Percentiles rank a stretch among this genome's conserved stretches.
These are phyloP conservation scores for Lachnellula occidentalis DNA, from an alignment of 2,329 filamentous ascomycete species.

Conservation along the genomic window DNA sequence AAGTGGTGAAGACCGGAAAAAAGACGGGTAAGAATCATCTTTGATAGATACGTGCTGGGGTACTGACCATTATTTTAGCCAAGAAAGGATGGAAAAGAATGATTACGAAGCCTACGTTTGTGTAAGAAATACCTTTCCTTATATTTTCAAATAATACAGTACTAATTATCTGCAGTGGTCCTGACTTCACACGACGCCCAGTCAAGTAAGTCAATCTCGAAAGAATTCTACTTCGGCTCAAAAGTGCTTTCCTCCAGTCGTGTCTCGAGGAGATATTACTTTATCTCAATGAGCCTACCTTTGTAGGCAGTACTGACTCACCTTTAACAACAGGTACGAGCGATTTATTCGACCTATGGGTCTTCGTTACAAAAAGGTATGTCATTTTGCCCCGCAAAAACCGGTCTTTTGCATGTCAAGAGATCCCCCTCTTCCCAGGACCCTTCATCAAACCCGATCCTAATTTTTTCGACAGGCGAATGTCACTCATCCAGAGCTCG, in stretches of 20 bases:
- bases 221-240: too few species aligned
- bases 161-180: constrained; percentile 6
- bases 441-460: neutral
- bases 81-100: constrained; percentile 56
- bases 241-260: too few species aligned
- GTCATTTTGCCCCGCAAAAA: constrained; percentile 39
- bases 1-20: constrained; percentile 92
- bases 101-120: constrained; percentile 75
- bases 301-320: too few species aligned
- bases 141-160: neutral
- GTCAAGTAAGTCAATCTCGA: constrained; percentile 45
- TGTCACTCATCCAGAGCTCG: constrained; percentile 62
- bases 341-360: constrained; percentile 72
- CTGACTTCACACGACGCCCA: constrained; percentile 80
- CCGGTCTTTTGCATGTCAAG: neutral
- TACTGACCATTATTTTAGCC: neutral
- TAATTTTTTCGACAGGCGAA: neutral
- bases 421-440: too few species aligned
- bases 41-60: neutral
- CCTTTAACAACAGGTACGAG: constrained; percentile 44
- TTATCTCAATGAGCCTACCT: too few species aligned
- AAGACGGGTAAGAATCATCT: constrained; percentile 65
- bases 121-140: constrained; percentile 59
- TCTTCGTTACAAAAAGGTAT: constrained; percentile 74
- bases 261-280: too few species aligned